Percentiles rank a stretch among this genome's conserved stretches.
Evolutionary conservation across 73 alveolate species (phyloP).

Genomic region (Paramecium primaurelia): DNA sequence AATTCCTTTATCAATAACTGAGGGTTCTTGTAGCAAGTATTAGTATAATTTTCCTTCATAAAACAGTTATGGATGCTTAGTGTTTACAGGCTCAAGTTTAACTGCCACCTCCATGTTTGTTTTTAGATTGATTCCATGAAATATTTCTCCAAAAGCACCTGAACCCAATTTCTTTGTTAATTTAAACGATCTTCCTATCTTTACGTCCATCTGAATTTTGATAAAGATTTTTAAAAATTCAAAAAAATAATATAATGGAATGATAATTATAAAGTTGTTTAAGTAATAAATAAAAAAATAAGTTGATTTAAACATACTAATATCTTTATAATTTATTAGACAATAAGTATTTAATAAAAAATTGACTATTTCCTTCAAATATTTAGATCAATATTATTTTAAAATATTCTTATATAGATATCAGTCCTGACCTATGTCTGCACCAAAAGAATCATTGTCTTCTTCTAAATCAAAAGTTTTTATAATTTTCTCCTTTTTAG

Average conservation of each 20-base stretch:
- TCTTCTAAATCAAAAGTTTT: background rate
- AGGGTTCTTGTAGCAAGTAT: conserved; percentile 52
- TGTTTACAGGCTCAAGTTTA: conserved; percentile 65
- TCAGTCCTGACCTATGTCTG: conserved; percentile 33
- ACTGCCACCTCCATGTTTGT: conserved; percentile 66
- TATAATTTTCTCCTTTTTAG: background rate
- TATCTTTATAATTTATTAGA: background rate
- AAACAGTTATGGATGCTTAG: conserved; percentile 66
- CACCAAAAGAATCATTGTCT: conserved; percentile 33
- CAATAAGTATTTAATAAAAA: background rate
- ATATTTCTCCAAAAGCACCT: conserved; percentile 69
- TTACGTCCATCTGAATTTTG: conserved; percentile 57
- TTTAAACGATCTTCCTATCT: conserved; percentile 60
- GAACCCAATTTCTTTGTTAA: conserved; percentile 64
- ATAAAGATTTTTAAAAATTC: background rate
- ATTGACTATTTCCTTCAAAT: background rate
- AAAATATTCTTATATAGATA: background rate
- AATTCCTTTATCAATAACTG: conserved; percentile 61
- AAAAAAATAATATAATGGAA: background rate
- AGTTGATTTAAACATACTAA: background rate
- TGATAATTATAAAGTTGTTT: background rate
- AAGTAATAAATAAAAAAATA: background rate
- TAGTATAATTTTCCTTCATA: conserved; percentile 59
- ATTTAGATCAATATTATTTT: background rate
- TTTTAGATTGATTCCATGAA: conserved; percentile 59